These are phyloP conservation scores for Blastobotrys buckinghamii DNA, from an alignment of 1,139 yeast species.

Conservation along the genomic window DNA sequence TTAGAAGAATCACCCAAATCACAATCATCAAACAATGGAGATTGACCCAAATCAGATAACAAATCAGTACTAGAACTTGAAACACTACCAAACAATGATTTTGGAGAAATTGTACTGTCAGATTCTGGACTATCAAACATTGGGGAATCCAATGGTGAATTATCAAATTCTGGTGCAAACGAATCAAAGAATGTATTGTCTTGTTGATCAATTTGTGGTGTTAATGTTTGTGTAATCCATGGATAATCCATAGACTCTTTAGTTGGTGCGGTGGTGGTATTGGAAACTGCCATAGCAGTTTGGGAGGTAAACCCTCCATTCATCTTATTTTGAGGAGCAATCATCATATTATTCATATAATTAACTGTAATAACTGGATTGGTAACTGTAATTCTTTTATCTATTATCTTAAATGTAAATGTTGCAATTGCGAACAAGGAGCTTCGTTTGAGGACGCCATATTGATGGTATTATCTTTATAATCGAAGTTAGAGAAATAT, in stretches of 20 bases:
- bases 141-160: not conserved
- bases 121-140: constrained; percentile 18
- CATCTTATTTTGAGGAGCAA: constrained; percentile 5
- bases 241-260: not conserved
- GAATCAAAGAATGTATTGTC: constrained; percentile 1
- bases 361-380: too few relatives aligned
- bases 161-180: not conserved
- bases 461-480: not conserved
- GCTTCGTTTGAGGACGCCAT: constrained; percentile 12
- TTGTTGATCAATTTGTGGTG: constrained; percentile 10
- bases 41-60: constrained; percentile 26
- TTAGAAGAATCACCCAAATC: constrained; percentile 28
- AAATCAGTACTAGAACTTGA: constrained; percentile 15
- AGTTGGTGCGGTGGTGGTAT: not conserved
- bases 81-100: constrained; percentile 27
- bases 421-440: constrained; percentile 11
- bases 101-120: constrained; percentile 30
- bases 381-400: too few relatives aligned
- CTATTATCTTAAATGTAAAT: not conserved
- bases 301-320: constrained; percentile 1
- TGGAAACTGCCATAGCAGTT: too few relatives aligned
- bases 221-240: constrained; percentile 9
- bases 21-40: constrained; percentile 33
- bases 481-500: constrained; percentile 8
- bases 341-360: constrained; percentile 9